Base-by-base conservation (phyloP, 2,329 filamentous ascomycete genomes). In the Aspergillus texensis region DNA sequence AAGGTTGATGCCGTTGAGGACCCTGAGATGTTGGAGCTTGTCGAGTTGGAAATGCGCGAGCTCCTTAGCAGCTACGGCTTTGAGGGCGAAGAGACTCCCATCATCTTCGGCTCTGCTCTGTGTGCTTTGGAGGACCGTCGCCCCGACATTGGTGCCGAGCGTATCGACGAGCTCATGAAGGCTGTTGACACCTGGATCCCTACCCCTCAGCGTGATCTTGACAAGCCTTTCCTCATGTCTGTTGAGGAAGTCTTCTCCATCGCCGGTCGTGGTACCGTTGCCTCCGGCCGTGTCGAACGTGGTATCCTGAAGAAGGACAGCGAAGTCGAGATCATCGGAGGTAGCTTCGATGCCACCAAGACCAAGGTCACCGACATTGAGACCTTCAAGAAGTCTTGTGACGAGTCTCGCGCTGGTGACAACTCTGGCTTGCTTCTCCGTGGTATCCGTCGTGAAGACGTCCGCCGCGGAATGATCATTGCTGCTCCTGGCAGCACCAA, bases 11-110 rank as follows among this genome's bases (percentile, higher is more conserved):
- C 93, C 70, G 89, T 99, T 67, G 94, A 98, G 73, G 95, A 99
- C 85, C 91, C 92, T 67, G 95, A 99, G 84, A 99, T 99, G 95
- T 88, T 99, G 89, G 95, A 99, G 85, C 92, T 99, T 64, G 95
- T 99, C 79, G 95, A 99, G 88, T 96, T 99, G 91, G 95, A 99
- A 86, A 99, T 99, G 95, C 93, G 95, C 77, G 95, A 99, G 84
- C 89, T 99, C 61, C 90, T 99, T 65, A 88, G 77, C 75, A 90
- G 89, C 73, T 99, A 99, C 82, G 94, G 93, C 67, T 99, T 99
- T 80, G 95, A 99, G 83, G 95, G 95, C 73, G 96, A 99, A 75
- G 92, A 98, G 61, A 99, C 95, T 58, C 95, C 95, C 68, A 96
- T 99, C 80, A 86, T 99, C 80, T 91, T 99, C 85, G 95, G 95